Evolutionary conservation across 306 rosid species (phyloP).

Genomic region (Oemleria cerasiformis): DNA sequence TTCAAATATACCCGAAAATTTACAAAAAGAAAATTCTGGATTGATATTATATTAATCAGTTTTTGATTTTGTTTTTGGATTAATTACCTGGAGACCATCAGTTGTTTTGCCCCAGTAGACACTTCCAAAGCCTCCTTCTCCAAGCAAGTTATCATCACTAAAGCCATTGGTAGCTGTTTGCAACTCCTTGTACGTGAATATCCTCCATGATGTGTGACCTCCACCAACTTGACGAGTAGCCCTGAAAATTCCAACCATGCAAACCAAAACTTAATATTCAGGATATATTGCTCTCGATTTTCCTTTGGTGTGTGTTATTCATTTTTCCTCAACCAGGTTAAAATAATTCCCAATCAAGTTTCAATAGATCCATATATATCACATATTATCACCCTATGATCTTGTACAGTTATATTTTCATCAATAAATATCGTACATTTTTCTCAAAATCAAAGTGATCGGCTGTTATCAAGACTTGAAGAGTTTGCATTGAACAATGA

Average conservation of each 20-base stretch:
- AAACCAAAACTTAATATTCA: neutral
- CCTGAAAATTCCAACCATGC: neutral
- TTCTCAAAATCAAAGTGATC: no score
- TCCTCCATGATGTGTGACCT: conserved; percentile 63
- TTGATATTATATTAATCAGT: neutral
- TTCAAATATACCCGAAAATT: neutral
- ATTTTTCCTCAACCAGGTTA: no score
- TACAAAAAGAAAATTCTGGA: neutral
- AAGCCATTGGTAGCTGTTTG: conserved; percentile 80
- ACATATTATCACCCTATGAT: no score
- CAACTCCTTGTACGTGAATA: conserved; percentile 79
- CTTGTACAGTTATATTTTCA: no score
- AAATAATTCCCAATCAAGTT: no score
- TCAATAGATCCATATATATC: no score
- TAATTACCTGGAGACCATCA: conserved; percentile 64
- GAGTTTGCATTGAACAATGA: neutral
- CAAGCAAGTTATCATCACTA: conserved; percentile 68
- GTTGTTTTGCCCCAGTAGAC: conserved; percentile 78
- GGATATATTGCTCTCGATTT: no score
- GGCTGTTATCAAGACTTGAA: neutral
- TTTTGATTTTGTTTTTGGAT: neutral
- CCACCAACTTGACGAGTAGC: conserved; percentile 21
- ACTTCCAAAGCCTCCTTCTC: conserved; percentile 92
- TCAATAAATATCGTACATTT: no score
- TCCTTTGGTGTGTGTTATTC: neutral